Conservation (phyloP, 805 yeast genomes). For the Lachancea dasiensis region DNA sequence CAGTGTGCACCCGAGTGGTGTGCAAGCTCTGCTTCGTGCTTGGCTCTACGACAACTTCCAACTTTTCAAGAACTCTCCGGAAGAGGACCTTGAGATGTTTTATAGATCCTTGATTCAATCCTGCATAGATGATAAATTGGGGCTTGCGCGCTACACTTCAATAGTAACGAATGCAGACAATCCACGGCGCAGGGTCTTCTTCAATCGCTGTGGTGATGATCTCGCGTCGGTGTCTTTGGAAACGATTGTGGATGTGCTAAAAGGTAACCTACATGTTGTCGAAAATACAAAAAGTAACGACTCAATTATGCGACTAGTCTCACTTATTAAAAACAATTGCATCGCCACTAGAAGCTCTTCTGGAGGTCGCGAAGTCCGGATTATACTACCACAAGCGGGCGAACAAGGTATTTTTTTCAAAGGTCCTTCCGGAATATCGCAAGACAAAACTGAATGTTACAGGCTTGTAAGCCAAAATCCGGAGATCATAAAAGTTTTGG, state of each 20-base stretch:
- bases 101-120: constrained; percentile 21
- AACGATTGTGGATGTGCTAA: constrained; percentile 22
- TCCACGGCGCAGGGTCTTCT: constrained; percentile 14
- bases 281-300: constrained; percentile 14
- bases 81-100: constrained; percentile 16
- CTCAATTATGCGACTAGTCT: constrained; percentile 21
- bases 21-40: constrained; percentile 20
- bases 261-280: constrained; percentile 16
- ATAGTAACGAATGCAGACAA: constrained; percentile 20
- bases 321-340: constrained; percentile 25
- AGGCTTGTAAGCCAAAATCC: constrained; percentile 16
- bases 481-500: constrained; percentile 14
- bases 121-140: constrained; percentile 15
- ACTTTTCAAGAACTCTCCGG: constrained; percentile 10
- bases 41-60: constrained; percentile 28
- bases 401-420: not conserved
- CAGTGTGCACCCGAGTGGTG: constrained; percentile 9
- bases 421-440: not conserved
- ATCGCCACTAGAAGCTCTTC: constrained; percentile 7
- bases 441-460: constrained; percentile 14
- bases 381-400: constrained; percentile 13
- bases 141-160: constrained; percentile 23
- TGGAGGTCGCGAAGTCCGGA: constrained; percentile 11
- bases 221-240: constrained; percentile 18
- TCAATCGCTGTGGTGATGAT: constrained; percentile 11